Evolutionary conservation across 1,139 yeast species (phyloP).

Genomic region (Saccharomyces hybrid): DNA sequence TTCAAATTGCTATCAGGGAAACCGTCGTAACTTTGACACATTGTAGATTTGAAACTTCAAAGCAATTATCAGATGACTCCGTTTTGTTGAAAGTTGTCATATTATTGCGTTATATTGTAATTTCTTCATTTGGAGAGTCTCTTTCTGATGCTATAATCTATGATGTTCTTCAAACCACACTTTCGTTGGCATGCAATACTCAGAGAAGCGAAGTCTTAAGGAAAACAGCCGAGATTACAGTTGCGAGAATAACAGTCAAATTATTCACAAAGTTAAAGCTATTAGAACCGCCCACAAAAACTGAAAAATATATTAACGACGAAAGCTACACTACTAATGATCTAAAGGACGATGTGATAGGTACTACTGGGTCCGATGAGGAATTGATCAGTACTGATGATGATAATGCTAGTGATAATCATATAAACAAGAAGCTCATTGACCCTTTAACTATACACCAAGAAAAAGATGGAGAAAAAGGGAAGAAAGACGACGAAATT

Average conservation of each 20-base stretch:
- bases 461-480: not conserved
- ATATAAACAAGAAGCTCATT: not conserved
- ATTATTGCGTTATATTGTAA: slow-evolving; percentile 59
- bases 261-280: slow-evolving; percentile 54
- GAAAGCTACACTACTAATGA: slow-evolving; percentile 30
- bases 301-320: slow-evolving; percentile 25
- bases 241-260: slow-evolving; percentile 58
- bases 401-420: not conserved
- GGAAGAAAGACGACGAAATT: not conserved
- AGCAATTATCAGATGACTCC: slow-evolving; percentile 85
- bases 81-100: slow-evolving; percentile 75
- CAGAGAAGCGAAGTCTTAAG: slow-evolving; percentile 83
- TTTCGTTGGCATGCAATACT: slow-evolving; percentile 88
- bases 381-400: not conserved
- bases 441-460: not conserved
- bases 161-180: slow-evolving; percentile 83
- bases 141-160: slow-evolving; percentile 75
- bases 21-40: slow-evolving; percentile 72
- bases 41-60: slow-evolving; percentile 92
- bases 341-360: slow-evolving; percentile 29
- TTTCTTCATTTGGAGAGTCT: slow-evolving; percentile 50
- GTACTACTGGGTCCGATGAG: slow-evolving; percentile 7
- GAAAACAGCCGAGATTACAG: slow-evolving; percentile 80
- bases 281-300: slow-evolving; percentile 41
- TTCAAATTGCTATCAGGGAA: slow-evolving; percentile 40